Evolutionary conservation across 352 stramenopile genomes (phyloP).

Genomic region (Pythium sp.): DNA sequence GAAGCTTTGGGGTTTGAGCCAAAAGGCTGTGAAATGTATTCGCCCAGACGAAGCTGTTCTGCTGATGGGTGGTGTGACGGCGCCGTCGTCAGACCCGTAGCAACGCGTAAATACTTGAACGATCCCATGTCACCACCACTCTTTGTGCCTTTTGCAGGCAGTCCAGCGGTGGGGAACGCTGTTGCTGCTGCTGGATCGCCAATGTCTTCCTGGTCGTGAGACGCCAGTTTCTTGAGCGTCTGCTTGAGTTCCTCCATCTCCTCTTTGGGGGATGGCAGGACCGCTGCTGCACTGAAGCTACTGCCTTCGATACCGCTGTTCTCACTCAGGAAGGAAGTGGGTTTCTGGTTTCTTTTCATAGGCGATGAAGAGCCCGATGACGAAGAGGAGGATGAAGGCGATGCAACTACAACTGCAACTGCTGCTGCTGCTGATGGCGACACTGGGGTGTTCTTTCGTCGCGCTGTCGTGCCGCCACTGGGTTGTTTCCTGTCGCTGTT

Average conservation of each 20-base stretch:
- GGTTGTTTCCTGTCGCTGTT: not conserved
- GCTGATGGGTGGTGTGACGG: not conserved
- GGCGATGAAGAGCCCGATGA: not conserved
- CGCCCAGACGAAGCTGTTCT: constrained; percentile 25
- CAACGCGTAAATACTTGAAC: constrained; percentile 29
- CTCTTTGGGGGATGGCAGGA: constrained; percentile 36
- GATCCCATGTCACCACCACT: not conserved
- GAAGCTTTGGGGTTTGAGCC: not conserved
- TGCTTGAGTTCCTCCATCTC: constrained; percentile 73
- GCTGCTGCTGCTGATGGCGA: not conserved
- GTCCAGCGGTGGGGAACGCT: not conserved
- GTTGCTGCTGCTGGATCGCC: not conserved
- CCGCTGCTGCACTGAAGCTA: constrained; percentile 20
- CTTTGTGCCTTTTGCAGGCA: not conserved
- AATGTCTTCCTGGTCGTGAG: constrained; percentile 26
- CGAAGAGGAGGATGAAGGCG: not conserved
- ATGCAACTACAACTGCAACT: too few relatives aligned
- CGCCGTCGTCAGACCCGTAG: constrained; percentile 13
- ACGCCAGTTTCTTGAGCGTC: constrained; percentile 60
- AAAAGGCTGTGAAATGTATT: constrained; percentile 20
- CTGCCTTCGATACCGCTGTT: not conserved
- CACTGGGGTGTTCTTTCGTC: not conserved
- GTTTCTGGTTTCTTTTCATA: not conserved
- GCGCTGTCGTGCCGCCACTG: not conserved
- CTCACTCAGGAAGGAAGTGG: constrained; percentile 12